phyloP scores from a whole-genome alignment of 305 asterid species.

The Petunia hybrid region DNA sequence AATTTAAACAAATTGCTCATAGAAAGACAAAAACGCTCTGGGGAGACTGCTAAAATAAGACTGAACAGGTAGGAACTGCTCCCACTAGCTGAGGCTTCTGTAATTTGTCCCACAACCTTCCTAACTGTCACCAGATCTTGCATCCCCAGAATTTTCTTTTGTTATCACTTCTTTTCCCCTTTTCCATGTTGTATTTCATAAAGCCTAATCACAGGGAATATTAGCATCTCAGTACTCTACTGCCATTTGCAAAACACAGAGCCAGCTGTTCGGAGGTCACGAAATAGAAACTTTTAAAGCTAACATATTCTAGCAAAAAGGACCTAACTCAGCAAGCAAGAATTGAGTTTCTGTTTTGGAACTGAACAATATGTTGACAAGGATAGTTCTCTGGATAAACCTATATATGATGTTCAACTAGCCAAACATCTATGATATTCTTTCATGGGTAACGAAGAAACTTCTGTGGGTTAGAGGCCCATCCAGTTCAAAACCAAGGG shows the following conservation, averaged over 20 bases:
- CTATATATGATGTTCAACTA: background rate
- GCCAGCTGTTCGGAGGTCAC: background rate
- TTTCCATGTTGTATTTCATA: constrained; percentile 13
- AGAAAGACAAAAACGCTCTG: background rate
- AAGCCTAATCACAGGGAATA: constrained; percentile 1
- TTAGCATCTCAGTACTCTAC: constrained; percentile 1
- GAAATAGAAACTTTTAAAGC: background rate
- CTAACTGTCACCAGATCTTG: background rate
- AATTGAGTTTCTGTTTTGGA: background rate
- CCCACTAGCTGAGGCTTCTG: constrained; percentile 18
- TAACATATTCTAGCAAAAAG: background rate
- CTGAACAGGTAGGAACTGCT: background rate
- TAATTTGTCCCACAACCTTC: background rate
- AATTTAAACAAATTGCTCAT: constrained; percentile 1
- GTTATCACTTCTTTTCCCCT: constrained; percentile 11
- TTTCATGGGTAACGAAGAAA: background rate
- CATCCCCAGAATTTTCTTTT: background rate
- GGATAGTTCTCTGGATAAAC: background rate
- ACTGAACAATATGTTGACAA: constrained; percentile 8
- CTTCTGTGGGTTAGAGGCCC: background rate
- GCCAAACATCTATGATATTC: background rate
- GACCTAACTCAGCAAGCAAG: constrained; percentile 9
- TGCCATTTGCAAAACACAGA: constrained; percentile 2
- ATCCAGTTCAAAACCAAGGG: background rate
- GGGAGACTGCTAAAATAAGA: background rate